A percentile compares a stretch with the other conserved stretches of the same genome.
phyloP scores from a whole-genome alignment of 2,329 filamentous ascomycete species.

The Talaromyces marneffei region DNA sequence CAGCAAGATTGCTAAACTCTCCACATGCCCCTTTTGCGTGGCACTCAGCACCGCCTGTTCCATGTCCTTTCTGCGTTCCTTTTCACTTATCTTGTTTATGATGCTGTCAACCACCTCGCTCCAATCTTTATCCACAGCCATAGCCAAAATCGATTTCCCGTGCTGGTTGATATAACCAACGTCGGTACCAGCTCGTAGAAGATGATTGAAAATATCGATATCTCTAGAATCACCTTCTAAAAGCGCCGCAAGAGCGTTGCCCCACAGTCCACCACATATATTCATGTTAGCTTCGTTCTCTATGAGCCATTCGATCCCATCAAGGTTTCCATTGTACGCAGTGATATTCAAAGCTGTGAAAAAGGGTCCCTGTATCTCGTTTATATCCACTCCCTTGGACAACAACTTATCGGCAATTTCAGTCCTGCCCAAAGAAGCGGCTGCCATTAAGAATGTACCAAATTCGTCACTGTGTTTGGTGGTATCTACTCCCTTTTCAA shows the following conservation, averaged over 20 bases:
- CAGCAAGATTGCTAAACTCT: not conserved
- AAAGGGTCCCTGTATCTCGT: not conserved
- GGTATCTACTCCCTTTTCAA: not conserved
- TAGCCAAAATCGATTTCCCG: not conserved
- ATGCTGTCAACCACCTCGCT: not conserved
- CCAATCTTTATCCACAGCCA: not conserved
- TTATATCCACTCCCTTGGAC: not conserved
- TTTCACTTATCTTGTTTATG: not conserved
- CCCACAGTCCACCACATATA: not conserved
- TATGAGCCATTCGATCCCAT: not conserved
- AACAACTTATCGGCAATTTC: not conserved
- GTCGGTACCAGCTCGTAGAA: not conserved
- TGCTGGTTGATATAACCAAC: not conserved
- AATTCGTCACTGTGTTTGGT: not conserved
- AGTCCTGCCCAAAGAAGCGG: not conserved
- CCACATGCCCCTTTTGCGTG: not conserved
- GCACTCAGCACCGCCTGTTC: not conserved
- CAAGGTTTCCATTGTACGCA: not conserved
- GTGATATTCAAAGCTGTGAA: not conserved
- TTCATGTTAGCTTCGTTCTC: not conserved
- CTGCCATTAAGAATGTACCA: not conserved
- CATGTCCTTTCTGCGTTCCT: not conserved
- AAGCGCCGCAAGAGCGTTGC: not conserved
- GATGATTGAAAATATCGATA: not conserved
- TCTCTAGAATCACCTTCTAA: not conserved